Evolutionary conservation across 352 stramenopile species (phyloP).

Genomic region (Nothophytophthora sp.): DNA sequence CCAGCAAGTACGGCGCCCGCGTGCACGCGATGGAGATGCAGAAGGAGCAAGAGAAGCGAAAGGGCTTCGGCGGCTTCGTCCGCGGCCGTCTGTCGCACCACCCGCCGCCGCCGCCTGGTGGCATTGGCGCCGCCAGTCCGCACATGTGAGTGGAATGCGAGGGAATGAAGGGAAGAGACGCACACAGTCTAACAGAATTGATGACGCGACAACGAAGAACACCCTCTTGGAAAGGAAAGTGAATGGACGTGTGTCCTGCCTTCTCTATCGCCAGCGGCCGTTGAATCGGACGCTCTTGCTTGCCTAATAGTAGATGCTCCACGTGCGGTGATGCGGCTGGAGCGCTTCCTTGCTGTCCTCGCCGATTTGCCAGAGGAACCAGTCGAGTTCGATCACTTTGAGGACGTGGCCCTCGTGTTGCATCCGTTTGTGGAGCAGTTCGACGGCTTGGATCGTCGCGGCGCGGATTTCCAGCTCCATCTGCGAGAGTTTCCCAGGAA

Average conservation of each 20-base stretch:
- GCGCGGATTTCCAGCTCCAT: slow-evolving; percentile 87
- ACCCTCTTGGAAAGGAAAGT: no score
- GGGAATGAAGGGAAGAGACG: no score
- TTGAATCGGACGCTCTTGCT: no score
- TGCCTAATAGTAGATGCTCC: slow-evolving; percentile 84
- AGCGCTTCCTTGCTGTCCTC: slow-evolving; percentile 79
- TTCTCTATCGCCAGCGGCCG: no score
- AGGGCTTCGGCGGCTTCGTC: slow-evolving; percentile 83
- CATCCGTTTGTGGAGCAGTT: slow-evolving; percentile 57
- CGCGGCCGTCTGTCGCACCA: slow-evolving; percentile 70
- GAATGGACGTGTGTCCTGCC: no score
- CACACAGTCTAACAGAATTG: no score
- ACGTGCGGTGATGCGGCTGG: slow-evolving; percentile 78
- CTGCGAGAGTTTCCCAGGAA: no score
- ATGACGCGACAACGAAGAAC: no score
- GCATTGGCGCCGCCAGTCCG: slow-evolving; percentile 19
- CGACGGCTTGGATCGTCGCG: slow-evolving; percentile 83
- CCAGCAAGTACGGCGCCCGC: slow-evolving; percentile 74
- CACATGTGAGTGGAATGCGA: slow-evolving; percentile 25
- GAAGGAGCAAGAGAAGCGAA: slow-evolving; percentile 80
- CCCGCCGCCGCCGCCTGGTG: slow-evolving; percentile 26
- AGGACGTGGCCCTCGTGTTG: slow-evolving; percentile 31
- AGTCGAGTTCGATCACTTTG: slow-evolving; percentile 86
- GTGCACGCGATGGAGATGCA: slow-evolving; percentile 81
- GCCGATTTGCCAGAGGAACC: slow-evolving; percentile 87